A percentile compares a stretch with the other conserved stretches of the same genome.
Evolutionary conservation across 2,329 filamentous ascomycete species (phyloP).

Genomic region (Cladophialophora bantiana): DNA sequence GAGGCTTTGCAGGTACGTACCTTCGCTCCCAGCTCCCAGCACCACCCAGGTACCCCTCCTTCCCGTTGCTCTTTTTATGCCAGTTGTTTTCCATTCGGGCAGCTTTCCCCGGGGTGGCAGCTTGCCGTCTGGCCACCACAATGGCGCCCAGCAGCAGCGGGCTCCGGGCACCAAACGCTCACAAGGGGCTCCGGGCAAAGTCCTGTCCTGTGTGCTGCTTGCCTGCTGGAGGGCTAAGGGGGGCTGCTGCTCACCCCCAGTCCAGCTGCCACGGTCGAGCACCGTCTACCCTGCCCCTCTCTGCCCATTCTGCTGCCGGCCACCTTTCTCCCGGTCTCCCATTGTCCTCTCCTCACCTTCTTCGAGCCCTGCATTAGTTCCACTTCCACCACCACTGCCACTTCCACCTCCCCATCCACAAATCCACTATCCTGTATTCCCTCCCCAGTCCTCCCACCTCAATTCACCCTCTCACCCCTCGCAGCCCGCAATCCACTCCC

Average conservation of each 20-base stretch:
- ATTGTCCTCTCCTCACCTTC: slow-evolving; percentile 23
- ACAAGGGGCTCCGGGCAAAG: slow-evolving; percentile 6
- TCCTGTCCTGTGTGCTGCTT: slow-evolving; percentile 6
- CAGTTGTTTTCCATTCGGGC: slow-evolving; percentile 9
- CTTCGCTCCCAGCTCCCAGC: neutral
- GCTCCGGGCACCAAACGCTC: neutral
- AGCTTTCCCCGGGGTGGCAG: slow-evolving; percentile 5
- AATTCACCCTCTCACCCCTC: neutral
- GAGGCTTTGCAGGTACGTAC: slow-evolving; percentile 28
- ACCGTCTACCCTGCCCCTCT: neutral
- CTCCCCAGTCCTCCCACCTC: neutral
- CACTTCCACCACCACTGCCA: slow-evolving; percentile 5
- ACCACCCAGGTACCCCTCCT: slow-evolving; percentile 10
- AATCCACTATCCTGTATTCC: no score
- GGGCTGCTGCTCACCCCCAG: neutral
- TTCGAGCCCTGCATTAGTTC: slow-evolving; percentile 18
- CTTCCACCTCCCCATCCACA: slow-evolving; percentile 11
- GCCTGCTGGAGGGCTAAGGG: neutral
- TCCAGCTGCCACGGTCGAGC: neutral
- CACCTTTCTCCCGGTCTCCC: slow-evolving; percentile 32
- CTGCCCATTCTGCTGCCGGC: neutral
- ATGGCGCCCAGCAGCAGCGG: neutral
- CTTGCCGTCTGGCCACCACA: neutral
- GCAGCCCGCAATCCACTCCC: slow-evolving; percentile 1
- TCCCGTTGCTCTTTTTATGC: neutral